Evolutionary conservation across 352 stramenopile species (phyloP).

Genomic region (Elongisporangium senticosum): DNA sequence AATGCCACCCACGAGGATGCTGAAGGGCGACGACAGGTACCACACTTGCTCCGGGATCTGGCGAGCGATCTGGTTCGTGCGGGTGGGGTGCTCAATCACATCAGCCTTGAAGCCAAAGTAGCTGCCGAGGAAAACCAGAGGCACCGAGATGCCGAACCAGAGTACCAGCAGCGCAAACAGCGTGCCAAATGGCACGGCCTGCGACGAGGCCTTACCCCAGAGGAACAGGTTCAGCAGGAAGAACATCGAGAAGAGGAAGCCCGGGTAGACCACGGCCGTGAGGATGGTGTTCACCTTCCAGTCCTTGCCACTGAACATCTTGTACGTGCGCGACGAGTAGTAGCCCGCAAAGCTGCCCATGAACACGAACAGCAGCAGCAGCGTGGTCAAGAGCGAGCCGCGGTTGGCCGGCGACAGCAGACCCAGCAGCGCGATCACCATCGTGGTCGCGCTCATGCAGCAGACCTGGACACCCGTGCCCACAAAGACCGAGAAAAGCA

Average conservation of each 20-base stretch:
- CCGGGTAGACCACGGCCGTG: constrained; percentile 94
- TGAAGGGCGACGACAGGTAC: constrained; percentile 94
- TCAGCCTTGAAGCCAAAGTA: constrained; percentile 94
- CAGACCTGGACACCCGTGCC: constrained; percentile 96
- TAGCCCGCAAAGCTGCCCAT: constrained; percentile 97
- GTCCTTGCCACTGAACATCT: constrained; percentile 97
- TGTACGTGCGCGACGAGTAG: constrained; percentile 95
- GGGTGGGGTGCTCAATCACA: constrained; percentile 85
- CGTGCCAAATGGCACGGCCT: constrained; percentile 94
- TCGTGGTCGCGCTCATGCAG: constrained; percentile 91
- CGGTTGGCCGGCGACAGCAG: constrained; percentile 97
- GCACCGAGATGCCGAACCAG: constrained; percentile 97
- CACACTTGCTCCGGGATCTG: constrained; percentile 93
- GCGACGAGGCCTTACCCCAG: constrained; percentile 79
- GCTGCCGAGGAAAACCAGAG: constrained; percentile 97
- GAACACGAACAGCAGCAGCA: constrained; percentile 98
- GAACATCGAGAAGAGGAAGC: constrained; percentile 92
- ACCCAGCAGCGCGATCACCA: constrained; percentile 93
- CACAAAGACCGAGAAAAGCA: constrained; percentile 94
- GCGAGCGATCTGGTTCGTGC: constrained; percentile 88
- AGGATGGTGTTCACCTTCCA: constrained; percentile 97
- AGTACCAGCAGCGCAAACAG: constrained; percentile 96
- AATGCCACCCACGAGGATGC: constrained; percentile 95
- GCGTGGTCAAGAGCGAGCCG: constrained; percentile 92
- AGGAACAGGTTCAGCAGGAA: constrained; percentile 96